A percentile compares a stretch with the other conserved stretches of the same genome.
These are phyloP conservation scores for Chloris gayana DNA, from an alignment of 176 grass and related monocot species.

Conservation along the genomic window DNA sequence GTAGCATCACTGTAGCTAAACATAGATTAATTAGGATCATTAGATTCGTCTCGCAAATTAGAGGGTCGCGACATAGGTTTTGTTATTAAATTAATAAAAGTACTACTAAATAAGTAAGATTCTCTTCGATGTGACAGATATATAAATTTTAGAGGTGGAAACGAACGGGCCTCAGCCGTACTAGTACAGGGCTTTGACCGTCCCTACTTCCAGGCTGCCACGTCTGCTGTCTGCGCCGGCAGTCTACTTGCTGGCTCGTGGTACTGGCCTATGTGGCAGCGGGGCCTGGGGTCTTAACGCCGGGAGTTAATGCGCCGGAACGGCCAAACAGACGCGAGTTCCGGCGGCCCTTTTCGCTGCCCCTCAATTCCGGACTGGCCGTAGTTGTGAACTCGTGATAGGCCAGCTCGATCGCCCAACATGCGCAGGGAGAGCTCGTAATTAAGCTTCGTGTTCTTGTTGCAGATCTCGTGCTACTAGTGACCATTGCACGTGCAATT, in stretches of 20 bases:
- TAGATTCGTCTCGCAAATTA: no score
- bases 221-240: slow-evolving; percentile 22
- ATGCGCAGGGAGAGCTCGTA: not conserved
- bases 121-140: no score
- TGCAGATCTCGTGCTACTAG: not conserved
- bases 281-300: slow-evolving; percentile 11
- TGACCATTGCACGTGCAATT: not conserved
- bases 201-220: slow-evolving; percentile 1
- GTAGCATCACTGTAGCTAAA: no score
- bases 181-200: slow-evolving; percentile 26
- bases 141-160: no score
- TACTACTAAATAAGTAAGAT: no score
- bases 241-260: not conserved
- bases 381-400: not conserved
- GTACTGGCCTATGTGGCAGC: not conserved
- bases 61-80: no score
- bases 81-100: no score
- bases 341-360: not conserved
- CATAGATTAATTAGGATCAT: no score
- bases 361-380: not conserved
- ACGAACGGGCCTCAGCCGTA: slow-evolving; percentile 19
- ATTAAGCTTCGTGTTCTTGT: not conserved
- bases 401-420: not conserved
- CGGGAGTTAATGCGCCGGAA: not conserved
- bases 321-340: not conserved